Conservation (phyloP, 1,139 yeast species). For the Meyerozyma carpophila region DNA sequence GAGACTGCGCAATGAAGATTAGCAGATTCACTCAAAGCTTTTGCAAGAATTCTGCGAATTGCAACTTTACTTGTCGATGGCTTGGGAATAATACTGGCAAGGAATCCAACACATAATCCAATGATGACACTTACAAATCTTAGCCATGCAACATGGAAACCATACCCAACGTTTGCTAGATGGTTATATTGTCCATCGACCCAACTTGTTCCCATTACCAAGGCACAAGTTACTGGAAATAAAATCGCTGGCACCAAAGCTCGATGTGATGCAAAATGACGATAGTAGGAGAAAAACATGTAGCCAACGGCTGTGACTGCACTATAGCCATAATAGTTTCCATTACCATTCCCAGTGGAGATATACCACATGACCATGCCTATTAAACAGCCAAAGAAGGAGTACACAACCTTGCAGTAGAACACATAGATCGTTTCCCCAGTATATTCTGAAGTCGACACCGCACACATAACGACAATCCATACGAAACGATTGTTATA, state of each 20-base stretch:
- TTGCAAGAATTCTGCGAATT: slow-evolving; percentile 21
- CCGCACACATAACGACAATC: slow-evolving; percentile 31
- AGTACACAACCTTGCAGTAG: slow-evolving; percentile 20
- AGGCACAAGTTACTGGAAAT: slow-evolving; percentile 23
- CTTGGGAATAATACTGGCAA: slow-evolving; percentile 27
- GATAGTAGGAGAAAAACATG: slow-evolving; percentile 20
- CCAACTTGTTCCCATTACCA: slow-evolving; percentile 36
- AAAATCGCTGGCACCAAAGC: slow-evolving; percentile 26
- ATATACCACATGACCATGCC: slow-evolving; percentile 37
- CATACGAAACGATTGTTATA: slow-evolving; percentile 24
- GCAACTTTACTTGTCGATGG: slow-evolving; percentile 27
- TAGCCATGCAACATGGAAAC: slow-evolving; percentile 24
- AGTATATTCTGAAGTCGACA: slow-evolving; percentile 28
- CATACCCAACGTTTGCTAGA: slow-evolving; percentile 22
- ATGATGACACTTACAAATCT: slow-evolving; percentile 25
- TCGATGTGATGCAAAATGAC: slow-evolving; percentile 30
- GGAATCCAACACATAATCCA: slow-evolving; percentile 27
- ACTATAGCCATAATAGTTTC: slow-evolving; percentile 29
- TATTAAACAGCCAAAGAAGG: slow-evolving; percentile 27
- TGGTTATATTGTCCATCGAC: slow-evolving; percentile 17
- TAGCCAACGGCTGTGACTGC: slow-evolving; percentile 25
- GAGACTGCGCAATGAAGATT: slow-evolving; percentile 27
- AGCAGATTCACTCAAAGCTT: slow-evolving; percentile 22
- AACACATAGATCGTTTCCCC: slow-evolving; percentile 30
- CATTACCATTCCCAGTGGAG: slow-evolving; percentile 22